Evolutionary conservation across 768 basidiomycete species (phyloP).

Genomic region (Rhodotorula toruloides): DNA sequence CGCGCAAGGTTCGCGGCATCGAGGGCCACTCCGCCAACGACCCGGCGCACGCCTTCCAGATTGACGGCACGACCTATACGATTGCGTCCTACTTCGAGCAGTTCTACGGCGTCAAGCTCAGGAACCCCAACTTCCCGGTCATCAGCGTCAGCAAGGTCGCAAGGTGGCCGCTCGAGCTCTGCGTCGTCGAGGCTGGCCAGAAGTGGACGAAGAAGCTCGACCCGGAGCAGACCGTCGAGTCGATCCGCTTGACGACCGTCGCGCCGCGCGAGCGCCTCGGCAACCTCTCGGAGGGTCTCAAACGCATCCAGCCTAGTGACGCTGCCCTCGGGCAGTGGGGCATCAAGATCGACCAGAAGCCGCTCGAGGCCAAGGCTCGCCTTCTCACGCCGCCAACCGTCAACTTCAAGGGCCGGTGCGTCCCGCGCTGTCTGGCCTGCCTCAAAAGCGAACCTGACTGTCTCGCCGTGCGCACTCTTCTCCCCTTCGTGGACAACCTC

Average conservation of each 20-base stretch:
- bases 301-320: neutral
- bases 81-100: slow-evolving; percentile 21
- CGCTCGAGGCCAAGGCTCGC: slow-evolving; percentile 3
- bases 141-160: slow-evolving; percentile 31
- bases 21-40: neutral
- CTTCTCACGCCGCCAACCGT: neutral
- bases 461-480: no score
- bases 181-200: slow-evolving; percentile 5
- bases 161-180: slow-evolving; percentile 11
- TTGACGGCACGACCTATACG: neutral
- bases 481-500: no score
- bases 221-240: slow-evolving; percentile 16
- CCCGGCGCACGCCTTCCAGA: neutral
- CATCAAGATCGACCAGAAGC: neutral
- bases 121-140: slow-evolving; percentile 26
- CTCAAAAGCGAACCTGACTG: neutral
- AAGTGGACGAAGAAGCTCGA: slow-evolving; percentile 20
- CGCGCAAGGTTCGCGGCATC: slow-evolving; percentile 4
- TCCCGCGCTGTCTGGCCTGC: neutral
- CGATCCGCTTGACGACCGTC: slow-evolving; percentile 18
- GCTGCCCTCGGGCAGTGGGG: neutral
- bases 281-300: neutral
- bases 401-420: neutral
- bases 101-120: slow-evolving; percentile 17
- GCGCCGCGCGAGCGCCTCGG: neutral